phyloP scores from a whole-genome alignment of 2,329 filamentous ascomycete genomes.

The Phyllosticta paracitricarpa region DNA sequence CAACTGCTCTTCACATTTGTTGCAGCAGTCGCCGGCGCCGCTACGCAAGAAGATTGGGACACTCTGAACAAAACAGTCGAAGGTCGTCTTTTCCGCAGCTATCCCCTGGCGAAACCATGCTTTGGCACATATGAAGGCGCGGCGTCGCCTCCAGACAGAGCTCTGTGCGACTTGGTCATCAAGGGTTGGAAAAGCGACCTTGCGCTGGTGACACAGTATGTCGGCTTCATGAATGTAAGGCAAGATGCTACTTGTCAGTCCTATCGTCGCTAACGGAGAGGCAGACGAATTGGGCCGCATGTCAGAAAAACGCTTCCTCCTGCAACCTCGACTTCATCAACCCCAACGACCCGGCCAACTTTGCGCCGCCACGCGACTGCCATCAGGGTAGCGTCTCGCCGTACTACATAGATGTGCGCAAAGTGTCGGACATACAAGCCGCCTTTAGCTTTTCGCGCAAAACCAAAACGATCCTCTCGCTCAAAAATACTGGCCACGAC shows the following conservation, averaged over 20 bases:
- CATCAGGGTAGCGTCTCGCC: neutral
- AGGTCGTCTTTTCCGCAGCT: neutral
- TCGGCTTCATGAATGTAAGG: neutral
- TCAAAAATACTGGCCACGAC: neutral
- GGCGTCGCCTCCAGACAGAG: neutral
- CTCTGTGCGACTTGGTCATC: neutral
- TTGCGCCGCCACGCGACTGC: neutral
- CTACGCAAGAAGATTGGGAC: neutral
- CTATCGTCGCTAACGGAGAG: neutral
- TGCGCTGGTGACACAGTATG: neutral
- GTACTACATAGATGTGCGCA: neutral
- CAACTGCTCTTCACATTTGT: neutral
- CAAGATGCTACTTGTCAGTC: neutral
- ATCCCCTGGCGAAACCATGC: neutral
- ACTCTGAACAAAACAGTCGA: neutral
- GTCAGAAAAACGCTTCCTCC: constrained; percentile 17
- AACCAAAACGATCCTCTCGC: neutral
- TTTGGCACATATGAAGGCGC: neutral
- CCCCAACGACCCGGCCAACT: neutral
- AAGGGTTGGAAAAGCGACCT: neutral
- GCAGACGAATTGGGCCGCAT: neutral
- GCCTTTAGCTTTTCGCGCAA: neutral
- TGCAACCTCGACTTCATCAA: constrained; percentile 15
- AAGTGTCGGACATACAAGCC: neutral
- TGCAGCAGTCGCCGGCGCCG: neutral